Evolutionary conservation across 2,329 filamentous ascomycete genomes (phyloP).

Genomic region (Talaromyces sp.): DNA sequence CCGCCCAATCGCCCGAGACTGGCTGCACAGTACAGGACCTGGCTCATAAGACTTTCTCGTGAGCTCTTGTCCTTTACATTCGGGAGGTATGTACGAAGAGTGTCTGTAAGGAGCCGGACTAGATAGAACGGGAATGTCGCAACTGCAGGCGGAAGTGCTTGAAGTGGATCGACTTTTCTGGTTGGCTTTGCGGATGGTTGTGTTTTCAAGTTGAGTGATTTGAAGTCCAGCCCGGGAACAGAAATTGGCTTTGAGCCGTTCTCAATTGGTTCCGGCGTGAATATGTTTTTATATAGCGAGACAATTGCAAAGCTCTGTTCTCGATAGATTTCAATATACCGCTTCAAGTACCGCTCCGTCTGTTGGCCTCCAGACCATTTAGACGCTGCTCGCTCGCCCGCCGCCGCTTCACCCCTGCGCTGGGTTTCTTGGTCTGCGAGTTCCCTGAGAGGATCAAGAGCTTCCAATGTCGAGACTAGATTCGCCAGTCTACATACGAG

Average conservation of each 20-base stretch:
- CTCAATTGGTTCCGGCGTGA: conserved; percentile 56
- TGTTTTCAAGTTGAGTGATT: conserved; percentile 21
- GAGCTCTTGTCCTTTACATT: conserved; percentile 75
- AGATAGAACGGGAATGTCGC: conserved; percentile 82
- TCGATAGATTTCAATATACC: conserved; percentile 94
- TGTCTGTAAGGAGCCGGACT: conserved; percentile 74
- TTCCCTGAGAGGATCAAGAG: conserved; percentile 78
- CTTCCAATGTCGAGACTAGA: conserved; percentile 73
- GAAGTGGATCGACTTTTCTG: conserved; percentile 31
- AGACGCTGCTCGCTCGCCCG: conserved; percentile 23
- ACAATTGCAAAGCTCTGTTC: conserved; percentile 96
- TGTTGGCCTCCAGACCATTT: conserved; percentile 66
- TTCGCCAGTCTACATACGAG: conserved; percentile 81
- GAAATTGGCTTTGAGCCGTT: conserved; percentile 28
- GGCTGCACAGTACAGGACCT: conserved; percentile 88
- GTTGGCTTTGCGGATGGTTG: conserved; percentile 24
- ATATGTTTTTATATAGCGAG: conserved; percentile 89
- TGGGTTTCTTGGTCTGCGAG: conserved; percentile 81
- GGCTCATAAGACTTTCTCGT: conserved; percentile 82
- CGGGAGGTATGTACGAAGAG: conserved; percentile 71
- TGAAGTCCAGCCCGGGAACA: conserved; percentile 28
- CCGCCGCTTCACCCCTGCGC: conserved; percentile 36
- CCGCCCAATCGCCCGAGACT: conserved; percentile 85
- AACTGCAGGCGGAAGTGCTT: conserved; percentile 68
- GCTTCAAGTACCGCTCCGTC: conserved; percentile 88